Evolutionary conservation across 331 rosid genomes (phyloP).

Genomic region (Quercus phellos): DNA sequence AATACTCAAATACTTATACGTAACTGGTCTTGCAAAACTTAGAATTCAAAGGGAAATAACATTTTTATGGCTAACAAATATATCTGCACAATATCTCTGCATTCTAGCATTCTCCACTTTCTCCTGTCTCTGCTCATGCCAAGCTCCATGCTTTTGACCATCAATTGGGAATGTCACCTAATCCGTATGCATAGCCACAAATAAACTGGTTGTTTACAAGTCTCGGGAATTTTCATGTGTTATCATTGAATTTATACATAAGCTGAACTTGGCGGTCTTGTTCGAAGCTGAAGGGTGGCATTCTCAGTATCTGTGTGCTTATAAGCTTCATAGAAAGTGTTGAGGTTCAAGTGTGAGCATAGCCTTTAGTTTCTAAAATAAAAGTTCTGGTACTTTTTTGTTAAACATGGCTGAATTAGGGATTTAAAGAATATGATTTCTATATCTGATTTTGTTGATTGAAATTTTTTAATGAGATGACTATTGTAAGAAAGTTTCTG

Average conservation of each 20-base stretch:
- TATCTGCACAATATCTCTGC: not conserved
- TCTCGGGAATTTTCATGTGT: not conserved
- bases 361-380: not conserved
- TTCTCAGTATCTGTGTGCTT: not conserved
- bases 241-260: not conserved
- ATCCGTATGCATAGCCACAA: not conserved
- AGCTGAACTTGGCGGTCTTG: not conserved
- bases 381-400: not conserved
- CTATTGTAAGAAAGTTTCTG: not conserved
- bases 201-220: not conserved
- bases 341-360: not conserved
- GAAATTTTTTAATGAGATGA: not conserved
- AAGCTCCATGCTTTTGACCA: not conserved
- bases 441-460: not conserved
- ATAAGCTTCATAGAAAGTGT: not conserved
- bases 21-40: not conserved
- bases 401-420: too few relatives aligned
- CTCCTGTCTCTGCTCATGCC: not conserved
- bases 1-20: too few relatives aligned
- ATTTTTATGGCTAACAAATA: not conserved
- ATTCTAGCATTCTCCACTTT: not conserved
- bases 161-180: not conserved
- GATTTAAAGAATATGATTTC: not conserved
- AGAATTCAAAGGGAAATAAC: not conserved
- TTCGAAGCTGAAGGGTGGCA: not conserved